A percentile compares a stretch with the other conserved stretches of the same genome.
Conservation (phyloP, 768 basidiomycete species). For the Boletus sensibilis region DNA sequence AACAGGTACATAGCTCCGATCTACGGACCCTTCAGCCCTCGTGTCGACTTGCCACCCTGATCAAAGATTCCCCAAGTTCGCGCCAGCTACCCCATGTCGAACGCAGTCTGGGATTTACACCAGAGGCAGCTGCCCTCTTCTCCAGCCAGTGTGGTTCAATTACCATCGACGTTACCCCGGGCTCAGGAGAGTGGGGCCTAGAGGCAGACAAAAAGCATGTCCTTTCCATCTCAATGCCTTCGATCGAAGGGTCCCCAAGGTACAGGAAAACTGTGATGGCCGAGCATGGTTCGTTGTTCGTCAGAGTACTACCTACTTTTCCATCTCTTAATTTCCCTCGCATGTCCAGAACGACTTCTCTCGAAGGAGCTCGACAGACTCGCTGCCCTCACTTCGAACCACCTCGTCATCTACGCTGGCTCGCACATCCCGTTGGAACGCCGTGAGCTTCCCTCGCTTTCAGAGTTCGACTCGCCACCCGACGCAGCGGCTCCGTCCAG, state of each 20-base stretch:
- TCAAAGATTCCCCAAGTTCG: slow-evolving; percentile 52
- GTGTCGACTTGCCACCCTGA: slow-evolving; percentile 45
- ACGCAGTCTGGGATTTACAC: slow-evolving; percentile 27
- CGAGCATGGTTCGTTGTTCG: slow-evolving; percentile 49
- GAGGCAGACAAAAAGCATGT: slow-evolving; percentile 50
- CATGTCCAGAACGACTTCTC: slow-evolving; percentile 42
- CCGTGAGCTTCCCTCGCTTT: slow-evolving; percentile 38
- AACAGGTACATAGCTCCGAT: slow-evolving; percentile 75
- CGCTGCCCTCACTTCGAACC: slow-evolving; percentile 49
- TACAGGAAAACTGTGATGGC: slow-evolving; percentile 48
- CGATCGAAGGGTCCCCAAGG: slow-evolving; percentile 39
- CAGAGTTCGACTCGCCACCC: slow-evolving; percentile 30
- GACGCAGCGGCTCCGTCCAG: slow-evolving; percentile 27
- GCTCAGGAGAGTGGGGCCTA: slow-evolving; percentile 36
- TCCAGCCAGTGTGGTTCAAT: slow-evolving; percentile 54
- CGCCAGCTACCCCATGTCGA: slow-evolving; percentile 63
- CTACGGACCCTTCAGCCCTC: slow-evolving; percentile 56
- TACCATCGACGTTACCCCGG: slow-evolving; percentile 42
- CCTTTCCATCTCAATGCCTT: slow-evolving; percentile 54
- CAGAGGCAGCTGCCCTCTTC: slow-evolving; percentile 43
- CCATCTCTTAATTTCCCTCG: background rate
- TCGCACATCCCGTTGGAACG: slow-evolving; percentile 42
- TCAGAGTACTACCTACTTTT: background rate
- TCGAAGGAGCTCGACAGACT: slow-evolving; percentile 49
- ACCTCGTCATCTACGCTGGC: slow-evolving; percentile 68